Evolutionary conservation across 1,139 yeast genomes (phyloP).

Genomic region (Taiozyma sp.): DNA sequence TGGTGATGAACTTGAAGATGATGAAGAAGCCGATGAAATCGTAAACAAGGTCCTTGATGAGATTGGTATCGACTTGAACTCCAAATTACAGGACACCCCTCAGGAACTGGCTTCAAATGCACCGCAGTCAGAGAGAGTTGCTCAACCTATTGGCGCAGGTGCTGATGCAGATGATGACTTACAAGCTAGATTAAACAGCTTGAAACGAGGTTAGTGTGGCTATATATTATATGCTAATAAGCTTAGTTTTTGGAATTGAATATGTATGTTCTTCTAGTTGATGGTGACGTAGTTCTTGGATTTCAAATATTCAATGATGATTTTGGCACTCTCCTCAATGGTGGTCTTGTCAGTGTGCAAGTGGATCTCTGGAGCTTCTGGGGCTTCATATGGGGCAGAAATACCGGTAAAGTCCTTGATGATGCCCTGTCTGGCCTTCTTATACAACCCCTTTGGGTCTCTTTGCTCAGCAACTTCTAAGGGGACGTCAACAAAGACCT

Average conservation of each 20-base stretch:
- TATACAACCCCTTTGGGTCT: conserved; percentile 95
- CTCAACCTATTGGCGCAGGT: conserved; percentile 44
- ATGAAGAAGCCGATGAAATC: conserved; percentile 90
- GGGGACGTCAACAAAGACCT: conserved; percentile 90
- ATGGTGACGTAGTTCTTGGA: conserved; percentile 39
- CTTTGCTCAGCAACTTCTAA: conserved; percentile 91
- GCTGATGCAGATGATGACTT: conserved; percentile 67
- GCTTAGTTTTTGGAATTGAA: neutral
- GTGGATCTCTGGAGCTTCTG: conserved; percentile 78
- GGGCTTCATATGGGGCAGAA: conserved; percentile 94
- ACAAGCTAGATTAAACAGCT: conserved; percentile 83
- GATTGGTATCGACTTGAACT: conserved; percentile 84
- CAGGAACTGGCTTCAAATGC: conserved; percentile 37
- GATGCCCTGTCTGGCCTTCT: conserved; percentile 92
- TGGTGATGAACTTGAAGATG: conserved; percentile 79
- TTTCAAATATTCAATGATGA: conserved; percentile 64
- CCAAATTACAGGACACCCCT: conserved; percentile 65
- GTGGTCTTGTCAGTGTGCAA: conserved; percentile 66
- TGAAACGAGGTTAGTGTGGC: conserved; percentile 44
- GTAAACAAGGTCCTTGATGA: conserved; percentile 91
- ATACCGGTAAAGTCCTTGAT: conserved; percentile 95
- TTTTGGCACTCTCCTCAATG: conserved; percentile 76
- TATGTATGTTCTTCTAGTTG: neutral
- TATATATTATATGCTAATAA: neutral
- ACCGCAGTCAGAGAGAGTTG: conserved; percentile 35